Evolutionary conservation across 495 filamentous ascomycete species (phyloP).

Genomic region (Aspergillus olivimuriae): DNA sequence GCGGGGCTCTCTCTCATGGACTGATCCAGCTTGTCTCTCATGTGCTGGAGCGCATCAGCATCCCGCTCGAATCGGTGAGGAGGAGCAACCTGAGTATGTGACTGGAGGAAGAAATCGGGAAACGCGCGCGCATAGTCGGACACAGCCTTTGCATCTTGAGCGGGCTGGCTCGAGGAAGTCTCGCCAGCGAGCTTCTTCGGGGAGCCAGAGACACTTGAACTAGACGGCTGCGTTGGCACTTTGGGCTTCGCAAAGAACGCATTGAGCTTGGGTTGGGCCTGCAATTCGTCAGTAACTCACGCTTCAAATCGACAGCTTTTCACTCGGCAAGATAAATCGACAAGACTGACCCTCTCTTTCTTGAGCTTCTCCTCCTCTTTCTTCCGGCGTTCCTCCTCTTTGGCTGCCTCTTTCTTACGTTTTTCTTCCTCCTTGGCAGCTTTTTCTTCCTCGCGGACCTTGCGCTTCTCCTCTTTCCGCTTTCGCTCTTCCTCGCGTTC

Average conservation of each 20-base stretch:
- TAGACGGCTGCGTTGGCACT: conserved; percentile 17
- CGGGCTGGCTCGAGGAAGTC: conserved; percentile 7
- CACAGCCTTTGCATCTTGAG: conserved; percentile 15
- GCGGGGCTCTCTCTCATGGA: conserved; percentile 23
- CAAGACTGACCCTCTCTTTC: conserved; percentile 55
- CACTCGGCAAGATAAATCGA: conserved; percentile 2
- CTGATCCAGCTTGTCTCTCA: conserved; percentile 42
- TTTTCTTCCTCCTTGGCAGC: conserved; percentile 26
- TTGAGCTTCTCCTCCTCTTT: conserved; percentile 58
- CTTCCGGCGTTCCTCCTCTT: conserved; percentile 52
- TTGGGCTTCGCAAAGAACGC: conserved; percentile 54
- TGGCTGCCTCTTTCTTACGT: conserved; percentile 39
- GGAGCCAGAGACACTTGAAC: conserved; percentile 15
- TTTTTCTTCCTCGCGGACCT: conserved; percentile 58
- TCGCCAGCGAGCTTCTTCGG: conserved; percentile 17
- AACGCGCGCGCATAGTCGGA: conserved; percentile 68
- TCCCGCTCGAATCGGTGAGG: conserved; percentile 49
- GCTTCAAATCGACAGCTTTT: background rate
- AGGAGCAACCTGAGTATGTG: conserved; percentile 56
- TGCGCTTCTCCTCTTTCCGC: conserved; percentile 42
- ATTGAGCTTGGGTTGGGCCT: conserved; percentile 55
- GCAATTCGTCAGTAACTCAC: background rate
- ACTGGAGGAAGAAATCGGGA: conserved; percentile 69
- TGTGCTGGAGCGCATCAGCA: conserved; percentile 41
- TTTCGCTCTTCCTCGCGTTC: conserved; percentile 27